These are phyloP conservation scores for Senecio squalidus DNA, from an alignment of 140 eudicot genomes.

Conservation along the genomic window DNA sequence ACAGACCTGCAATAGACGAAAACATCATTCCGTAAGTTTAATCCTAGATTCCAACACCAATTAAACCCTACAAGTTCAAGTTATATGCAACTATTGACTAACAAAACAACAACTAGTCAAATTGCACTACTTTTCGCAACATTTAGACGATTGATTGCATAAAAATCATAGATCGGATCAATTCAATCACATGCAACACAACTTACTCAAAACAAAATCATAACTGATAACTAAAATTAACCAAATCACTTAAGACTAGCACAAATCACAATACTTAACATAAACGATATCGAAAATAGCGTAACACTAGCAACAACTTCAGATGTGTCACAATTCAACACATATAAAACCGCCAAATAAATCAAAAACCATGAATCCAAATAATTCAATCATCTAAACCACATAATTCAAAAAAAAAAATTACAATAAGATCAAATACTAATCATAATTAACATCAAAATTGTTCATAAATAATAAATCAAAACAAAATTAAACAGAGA, in stretches of 20 bases:
- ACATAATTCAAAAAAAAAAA: neutral
- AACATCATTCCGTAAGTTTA: neutral
- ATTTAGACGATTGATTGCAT: neutral
- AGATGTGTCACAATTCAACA: neutral
- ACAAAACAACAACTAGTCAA: neutral
- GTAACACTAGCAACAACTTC: neutral
- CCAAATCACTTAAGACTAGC: too few species aligned
- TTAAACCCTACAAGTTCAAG: neutral
- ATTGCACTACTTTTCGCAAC: neutral
- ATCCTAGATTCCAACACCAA: neutral
- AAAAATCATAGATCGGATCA: neutral
- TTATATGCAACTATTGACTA: neutral
- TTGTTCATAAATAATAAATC: neutral
- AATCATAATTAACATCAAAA: too few species aligned
- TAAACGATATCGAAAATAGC: neutral
- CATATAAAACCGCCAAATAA: neutral
- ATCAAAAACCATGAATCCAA: neutral
- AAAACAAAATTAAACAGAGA: constrained; percentile 5
- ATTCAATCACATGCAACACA: neutral
- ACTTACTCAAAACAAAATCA: neutral
- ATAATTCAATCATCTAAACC: constrained; percentile 1
- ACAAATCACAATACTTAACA: too few species aligned
- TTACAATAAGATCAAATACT: neutral
- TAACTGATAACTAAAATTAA: too few species aligned
- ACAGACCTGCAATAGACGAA: constrained; percentile 7